A percentile compares a stretch with the other conserved stretches of the same genome.
Evolutionary conservation across 129 eudicot genomes (phyloP).

Genomic region (Saussurea involucrata): DNA sequence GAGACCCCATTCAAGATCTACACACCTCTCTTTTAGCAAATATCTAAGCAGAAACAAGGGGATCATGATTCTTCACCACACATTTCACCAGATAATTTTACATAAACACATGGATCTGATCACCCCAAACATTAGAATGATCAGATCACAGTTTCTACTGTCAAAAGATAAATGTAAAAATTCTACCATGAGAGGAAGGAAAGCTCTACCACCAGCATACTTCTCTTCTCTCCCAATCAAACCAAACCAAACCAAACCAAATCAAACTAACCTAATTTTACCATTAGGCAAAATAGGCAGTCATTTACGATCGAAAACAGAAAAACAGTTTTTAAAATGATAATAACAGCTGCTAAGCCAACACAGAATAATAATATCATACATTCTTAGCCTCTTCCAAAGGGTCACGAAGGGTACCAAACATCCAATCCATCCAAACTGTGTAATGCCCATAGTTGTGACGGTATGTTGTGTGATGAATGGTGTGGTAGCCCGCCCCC

Average conservation of each 20-base stretch:
- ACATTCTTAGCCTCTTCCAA: conserved; percentile 44
- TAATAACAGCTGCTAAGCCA: neutral
- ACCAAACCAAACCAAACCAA: neutral
- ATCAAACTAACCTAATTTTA: neutral
- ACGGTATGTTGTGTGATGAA: conserved; percentile 82
- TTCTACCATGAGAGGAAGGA: neutral
- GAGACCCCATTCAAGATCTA: neutral
- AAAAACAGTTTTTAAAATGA: neutral
- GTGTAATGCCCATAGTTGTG: conserved; percentile 47
- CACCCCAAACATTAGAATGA: neutral
- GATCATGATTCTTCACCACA: conserved; percentile 15
- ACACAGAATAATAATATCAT: conserved; percentile 8
- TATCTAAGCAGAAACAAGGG: conserved; percentile 11
- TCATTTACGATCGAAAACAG: conserved; percentile 8
- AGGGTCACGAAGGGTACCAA: conserved; percentile 73
- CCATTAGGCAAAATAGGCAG: neutral
- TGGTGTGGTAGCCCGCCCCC: conserved; percentile 95
- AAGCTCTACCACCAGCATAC: neutral
- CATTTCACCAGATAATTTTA: neutral
- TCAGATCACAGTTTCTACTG: neutral
- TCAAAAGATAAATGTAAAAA: neutral
- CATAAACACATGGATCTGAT: conserved; percentile 9
- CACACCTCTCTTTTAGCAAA: conserved; percentile 5
- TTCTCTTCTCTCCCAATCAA: neutral
- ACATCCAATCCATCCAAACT: conserved; percentile 84